A percentile compares a stretch with the other conserved stretches of the same genome.
phyloP scores from a whole-genome alignment of 768 basidiomycete species.

The Collybia nuda region DNA sequence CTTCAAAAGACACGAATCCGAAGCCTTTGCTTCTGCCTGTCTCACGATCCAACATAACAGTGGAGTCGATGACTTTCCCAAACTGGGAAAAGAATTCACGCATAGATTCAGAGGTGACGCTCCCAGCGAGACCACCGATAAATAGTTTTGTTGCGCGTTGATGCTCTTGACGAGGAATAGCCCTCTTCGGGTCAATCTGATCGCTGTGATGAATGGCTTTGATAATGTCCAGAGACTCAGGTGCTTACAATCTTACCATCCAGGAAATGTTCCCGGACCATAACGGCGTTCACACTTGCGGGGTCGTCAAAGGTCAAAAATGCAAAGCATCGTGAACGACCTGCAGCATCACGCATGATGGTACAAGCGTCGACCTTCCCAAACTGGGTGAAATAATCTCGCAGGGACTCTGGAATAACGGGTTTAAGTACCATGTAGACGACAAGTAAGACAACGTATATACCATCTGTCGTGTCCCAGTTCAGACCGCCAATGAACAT shows the following conservation, averaged over 20 bases:
- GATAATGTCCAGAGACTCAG: conserved; percentile 7
- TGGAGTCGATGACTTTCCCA: conserved; percentile 95
- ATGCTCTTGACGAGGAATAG: conserved; percentile 95
- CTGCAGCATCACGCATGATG: conserved; percentile 96
- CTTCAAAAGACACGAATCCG: conserved; percentile 95
- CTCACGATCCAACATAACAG: conserved; percentile 98
- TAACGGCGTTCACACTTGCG: conserved; percentile 90
- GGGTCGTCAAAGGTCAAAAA: conserved; percentile 96
- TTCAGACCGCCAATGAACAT: conserved; percentile 99
- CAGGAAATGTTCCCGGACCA: conserved; percentile 91
- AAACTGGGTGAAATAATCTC: conserved; percentile 92
- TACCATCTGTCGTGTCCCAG: conserved; percentile 99
- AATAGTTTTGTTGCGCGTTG: conserved; percentile 93
- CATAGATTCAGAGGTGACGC: conserved; percentile 93
- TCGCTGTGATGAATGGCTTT: not conserved
- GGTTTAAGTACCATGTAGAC: conserved; percentile 38
- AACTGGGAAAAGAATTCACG: conserved; percentile 91
- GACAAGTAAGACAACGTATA: conserved; percentile 38
- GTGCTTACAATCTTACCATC: conserved; percentile 94
- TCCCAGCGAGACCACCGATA: conserved; percentile 90
- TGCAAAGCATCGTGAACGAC: conserved; percentile 95
- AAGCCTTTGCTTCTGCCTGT: conserved; percentile 96
- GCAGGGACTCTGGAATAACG: conserved; percentile 59
- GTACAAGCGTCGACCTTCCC: conserved; percentile 97
- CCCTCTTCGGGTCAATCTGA: conserved; percentile 99